Conservation (phyloP, 768 basidiomycete species). For the Xerocomellus chrysenteron region DNA sequence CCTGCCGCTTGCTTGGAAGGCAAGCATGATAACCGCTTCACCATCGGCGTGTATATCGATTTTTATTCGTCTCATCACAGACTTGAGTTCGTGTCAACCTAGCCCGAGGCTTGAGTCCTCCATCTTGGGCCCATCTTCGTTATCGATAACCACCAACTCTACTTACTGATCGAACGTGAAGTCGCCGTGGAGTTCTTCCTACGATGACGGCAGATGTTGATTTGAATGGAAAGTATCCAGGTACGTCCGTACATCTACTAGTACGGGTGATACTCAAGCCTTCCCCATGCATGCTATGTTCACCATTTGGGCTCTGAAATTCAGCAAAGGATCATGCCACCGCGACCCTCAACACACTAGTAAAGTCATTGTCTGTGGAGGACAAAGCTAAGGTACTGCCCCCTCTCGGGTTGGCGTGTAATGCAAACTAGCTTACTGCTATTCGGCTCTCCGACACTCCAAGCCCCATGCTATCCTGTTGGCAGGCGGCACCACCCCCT, state of each 20-base stretch:
- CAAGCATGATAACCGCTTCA: slow-evolving; percentile 94
- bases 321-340: slow-evolving; percentile 52
- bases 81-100: no score
- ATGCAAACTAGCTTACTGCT: background rate
- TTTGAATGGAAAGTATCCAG: slow-evolving; percentile 23
- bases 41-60: slow-evolving; percentile 70
- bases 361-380: slow-evolving; percentile 45
- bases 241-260: slow-evolving; percentile 9
- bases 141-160: background rate
- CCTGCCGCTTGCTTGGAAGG: slow-evolving; percentile 80
- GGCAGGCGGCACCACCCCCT: slow-evolving; percentile 60
- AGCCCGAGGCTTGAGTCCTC: no score
- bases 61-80: no score
- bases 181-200: background rate
- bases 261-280: background rate
- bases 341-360: slow-evolving; percentile 54
- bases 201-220: slow-evolving; percentile 6
- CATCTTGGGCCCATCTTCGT: background rate
- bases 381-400: slow-evolving; percentile 52
- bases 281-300: background rate
- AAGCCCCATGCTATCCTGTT: slow-evolving; percentile 72
- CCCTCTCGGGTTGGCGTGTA: background rate
- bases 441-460: background rate
- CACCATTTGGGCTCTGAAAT: background rate
- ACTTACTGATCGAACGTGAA: background rate